These are phyloP conservation scores for Cutaneotrichosporon dermatis DNA, from an alignment of 1,284 basidiomycete genomes.

Conservation along the genomic window DNA sequence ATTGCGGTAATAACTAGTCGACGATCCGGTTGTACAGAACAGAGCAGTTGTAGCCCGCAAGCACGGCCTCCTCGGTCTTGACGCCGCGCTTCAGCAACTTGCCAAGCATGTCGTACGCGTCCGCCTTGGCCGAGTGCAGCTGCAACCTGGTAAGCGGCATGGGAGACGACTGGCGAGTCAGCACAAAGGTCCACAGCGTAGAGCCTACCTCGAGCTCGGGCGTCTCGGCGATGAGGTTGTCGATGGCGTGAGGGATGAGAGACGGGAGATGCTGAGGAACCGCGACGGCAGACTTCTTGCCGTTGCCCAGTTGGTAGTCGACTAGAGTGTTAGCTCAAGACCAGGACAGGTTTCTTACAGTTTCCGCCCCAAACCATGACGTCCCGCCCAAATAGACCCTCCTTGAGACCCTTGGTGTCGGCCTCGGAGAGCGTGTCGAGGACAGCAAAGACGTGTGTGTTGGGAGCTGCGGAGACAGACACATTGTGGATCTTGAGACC, in stretches of 20 bases:
- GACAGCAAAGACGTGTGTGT: slow-evolving; percentile 71
- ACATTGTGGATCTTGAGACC: slow-evolving; percentile 67
- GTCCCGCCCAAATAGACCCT: slow-evolving; percentile 52
- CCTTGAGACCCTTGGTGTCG: slow-evolving; percentile 45
- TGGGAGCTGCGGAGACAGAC: slow-evolving; percentile 61
- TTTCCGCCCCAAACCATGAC: slow-evolving; percentile 55
- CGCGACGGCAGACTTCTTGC: slow-evolving; percentile 68
- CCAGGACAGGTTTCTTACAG: too few relatives aligned
- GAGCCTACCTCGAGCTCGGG: slow-evolving; percentile 56
- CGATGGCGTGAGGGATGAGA: slow-evolving; percentile 50
- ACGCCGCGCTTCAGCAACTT: slow-evolving; percentile 63
- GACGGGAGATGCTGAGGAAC: slow-evolving; percentile 59
- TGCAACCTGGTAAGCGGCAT: slow-evolving; percentile 51
- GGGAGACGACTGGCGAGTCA: slow-evolving; percentile 30
- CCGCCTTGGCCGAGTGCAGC: slow-evolving; percentile 42
- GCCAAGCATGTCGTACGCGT: slow-evolving; percentile 63
- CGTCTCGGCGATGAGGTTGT: slow-evolving; percentile 50
- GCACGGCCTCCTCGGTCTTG: slow-evolving; percentile 64
- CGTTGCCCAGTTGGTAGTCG: slow-evolving; percentile 79
- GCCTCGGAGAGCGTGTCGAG: slow-evolving; percentile 61
- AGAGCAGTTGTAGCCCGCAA: slow-evolving; percentile 56
- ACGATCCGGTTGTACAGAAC: slow-evolving; percentile 68
- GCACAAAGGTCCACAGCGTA: slow-evolving; percentile 24
- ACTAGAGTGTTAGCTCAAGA: slow-evolving; percentile 26
- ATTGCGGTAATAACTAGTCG: too few relatives aligned